Conservation (phyloP, 2,329 filamentous ascomycete genomes). For the Metarhizium brunneum region DNA sequence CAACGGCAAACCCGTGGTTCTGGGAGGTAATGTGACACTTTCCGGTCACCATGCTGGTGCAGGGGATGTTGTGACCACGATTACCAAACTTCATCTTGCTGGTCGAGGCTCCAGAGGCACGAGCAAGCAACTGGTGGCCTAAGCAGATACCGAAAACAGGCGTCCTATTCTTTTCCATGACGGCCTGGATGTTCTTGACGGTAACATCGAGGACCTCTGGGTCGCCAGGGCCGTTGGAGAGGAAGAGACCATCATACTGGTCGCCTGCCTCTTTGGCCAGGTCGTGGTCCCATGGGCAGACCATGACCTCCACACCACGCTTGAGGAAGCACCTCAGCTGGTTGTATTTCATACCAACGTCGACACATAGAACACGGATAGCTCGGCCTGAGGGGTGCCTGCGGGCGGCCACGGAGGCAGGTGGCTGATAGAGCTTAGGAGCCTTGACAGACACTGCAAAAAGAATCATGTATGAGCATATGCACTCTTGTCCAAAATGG, state of each 20-base stretch:
- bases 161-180: conserved; percentile 68
- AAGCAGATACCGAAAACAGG: conserved; percentile 96
- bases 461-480: conserved; percentile 25
- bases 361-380: conserved; percentile 82
- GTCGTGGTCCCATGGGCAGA: conserved; percentile 94
- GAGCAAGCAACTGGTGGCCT: conserved; percentile 85
- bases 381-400: conserved; percentile 82
- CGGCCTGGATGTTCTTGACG: conserved; percentile 67
- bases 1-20: conserved; percentile 94
- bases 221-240: conserved; percentile 96
- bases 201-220: conserved; percentile 76
- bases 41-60: conserved; percentile 89
- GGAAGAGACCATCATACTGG: conserved; percentile 92
- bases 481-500: conserved; percentile 10
- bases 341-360: conserved; percentile 98
- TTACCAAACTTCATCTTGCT: conserved; percentile 99
- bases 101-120: conserved; percentile 77
- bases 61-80: conserved; percentile 96
- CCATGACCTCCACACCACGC: conserved; percentile 85
- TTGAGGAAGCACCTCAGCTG: conserved; percentile 88
- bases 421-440: conserved; percentile 78
- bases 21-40: conserved; percentile 98
- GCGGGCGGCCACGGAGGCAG: conserved; percentile 58
- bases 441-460: conserved; percentile 74
- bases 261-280: conserved; percentile 67